Evolutionary conservation across 345 rosid genomes (phyloP), one percentile per base, ranked within the genome.

Genomic region (Geranium brycei): DNA sequence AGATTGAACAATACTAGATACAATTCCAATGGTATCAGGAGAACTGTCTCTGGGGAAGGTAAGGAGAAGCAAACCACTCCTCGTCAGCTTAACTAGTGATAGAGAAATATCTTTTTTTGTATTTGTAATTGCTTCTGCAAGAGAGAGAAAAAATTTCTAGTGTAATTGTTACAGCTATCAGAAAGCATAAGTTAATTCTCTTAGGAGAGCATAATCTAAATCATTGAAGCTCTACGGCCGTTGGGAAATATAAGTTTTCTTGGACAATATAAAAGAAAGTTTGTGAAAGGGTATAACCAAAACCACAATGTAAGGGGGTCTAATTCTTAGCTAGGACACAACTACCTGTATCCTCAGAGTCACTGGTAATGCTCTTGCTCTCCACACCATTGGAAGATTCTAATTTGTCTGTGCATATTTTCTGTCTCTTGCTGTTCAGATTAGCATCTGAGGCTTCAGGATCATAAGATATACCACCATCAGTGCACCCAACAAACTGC

Each of bases 81-180:
- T 83, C 55, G 82, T 82, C 72, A 92, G 74, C 88, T 92, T 92
- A 67, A 92, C 98, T 62, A 92, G 69, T 57, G 98, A 89, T 73
- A 91, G 85, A 72, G 55, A 69, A 72, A 72, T 73, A 66, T 70
- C 64, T 5, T n/a, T 75, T 56, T 76, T 79, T 61, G 38, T 71
- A 30, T 38, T 63, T 59, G 31, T 53, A 73, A 65, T 78, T 28
- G 58, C 71, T 57, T 78, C 69, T 57, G 66, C 69, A 68, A 53
- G 32, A 18, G 77, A 63, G 40, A 66, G 58, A 53, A 7, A 66
- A 74, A 70, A 23, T 23, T 62, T 76, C 53, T 13, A 47, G 11
- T 8, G 53, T 47, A 11, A 47, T 47, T 47, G 12, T 47, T 47
- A 47, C 14, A 3, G 53, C 53, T 47, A 47, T 11, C 3, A 47